Conservation (phyloP, 495 filamentous ascomycete genomes). For the Daldinia loculata region DNA sequence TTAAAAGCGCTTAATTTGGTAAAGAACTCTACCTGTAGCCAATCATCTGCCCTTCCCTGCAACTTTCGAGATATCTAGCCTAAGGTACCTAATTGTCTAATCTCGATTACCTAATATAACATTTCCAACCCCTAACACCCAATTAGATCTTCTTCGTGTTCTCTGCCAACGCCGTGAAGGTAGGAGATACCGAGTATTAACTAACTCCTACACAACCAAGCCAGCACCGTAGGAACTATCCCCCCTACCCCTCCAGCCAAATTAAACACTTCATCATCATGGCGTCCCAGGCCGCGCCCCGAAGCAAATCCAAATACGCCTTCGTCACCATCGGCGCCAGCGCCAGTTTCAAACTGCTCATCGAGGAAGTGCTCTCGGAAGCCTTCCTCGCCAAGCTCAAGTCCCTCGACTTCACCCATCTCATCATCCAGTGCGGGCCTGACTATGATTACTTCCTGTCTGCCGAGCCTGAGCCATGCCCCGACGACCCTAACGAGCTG, state of each 20-base stretch:
- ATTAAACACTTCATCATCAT: neutral
- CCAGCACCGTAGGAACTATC: neutral
- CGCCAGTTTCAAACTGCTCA: slow-evolving; percentile 76
- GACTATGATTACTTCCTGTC: slow-evolving; percentile 48
- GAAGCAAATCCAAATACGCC: slow-evolving; percentile 11
- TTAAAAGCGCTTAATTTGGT: neutral
- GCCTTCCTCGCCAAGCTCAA: slow-evolving; percentile 67
- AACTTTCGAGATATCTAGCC: neutral
- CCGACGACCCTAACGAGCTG: slow-evolving; percentile 9
- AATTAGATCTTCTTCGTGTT: neutral
- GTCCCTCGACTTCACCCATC: slow-evolving; percentile 65
- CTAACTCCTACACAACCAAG: neutral
- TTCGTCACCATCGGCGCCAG: slow-evolving; percentile 95
- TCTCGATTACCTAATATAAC: neutral
- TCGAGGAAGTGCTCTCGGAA: slow-evolving; percentile 69
- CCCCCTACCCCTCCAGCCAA: neutral
- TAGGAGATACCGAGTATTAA: neutral
- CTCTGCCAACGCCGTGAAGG: too few species aligned
- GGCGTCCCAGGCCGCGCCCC: too few species aligned
- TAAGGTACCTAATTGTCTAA: neutral
- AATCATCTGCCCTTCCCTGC: neutral
- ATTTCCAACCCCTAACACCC: neutral
- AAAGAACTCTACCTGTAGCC: neutral
- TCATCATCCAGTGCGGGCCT: slow-evolving; percentile 81
- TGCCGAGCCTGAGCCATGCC: slow-evolving; percentile 14